These are phyloP conservation scores for Cucurbitaria berberidis DNA, from an alignment of 2,329 filamentous ascomycete species.

Conservation along the genomic window DNA sequence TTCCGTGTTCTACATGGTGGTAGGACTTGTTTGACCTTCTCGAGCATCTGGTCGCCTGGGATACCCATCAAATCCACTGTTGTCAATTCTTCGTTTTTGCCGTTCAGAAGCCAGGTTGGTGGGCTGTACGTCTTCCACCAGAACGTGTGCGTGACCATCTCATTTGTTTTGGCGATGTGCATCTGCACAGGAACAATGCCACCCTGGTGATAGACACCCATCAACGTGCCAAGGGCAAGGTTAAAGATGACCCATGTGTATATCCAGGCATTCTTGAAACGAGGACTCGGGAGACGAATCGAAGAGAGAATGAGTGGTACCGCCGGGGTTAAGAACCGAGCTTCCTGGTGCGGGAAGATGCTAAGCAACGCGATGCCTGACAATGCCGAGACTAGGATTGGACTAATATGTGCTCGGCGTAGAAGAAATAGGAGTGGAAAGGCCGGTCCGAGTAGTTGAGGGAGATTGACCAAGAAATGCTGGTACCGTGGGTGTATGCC, in stretches of 20 bases:
- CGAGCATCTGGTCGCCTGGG: conserved; percentile 65
- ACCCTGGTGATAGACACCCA: conserved; percentile 84
- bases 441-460: conserved; percentile 60
- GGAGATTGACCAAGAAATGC: conserved; percentile 59
- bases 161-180: conserved; percentile 72
- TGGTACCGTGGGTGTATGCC: conserved; percentile 61
- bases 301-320: conserved; percentile 80
- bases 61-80: conserved; percentile 79
- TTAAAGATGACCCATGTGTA: conserved; percentile 74
- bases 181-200: conserved; percentile 78
- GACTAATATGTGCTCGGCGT: conserved; percentile 55
- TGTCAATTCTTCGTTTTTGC: conserved; percentile 72
- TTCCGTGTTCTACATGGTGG: conserved; percentile 50
- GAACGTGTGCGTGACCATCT: conserved; percentile 68
- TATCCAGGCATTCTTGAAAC: conserved; percentile 57
- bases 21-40: conserved; percentile 63
- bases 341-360: conserved; percentile 79
- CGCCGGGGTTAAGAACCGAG: conserved; percentile 76
- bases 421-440: conserved; percentile 58
- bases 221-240: conserved; percentile 68
- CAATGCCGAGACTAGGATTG: conserved; percentile 74
- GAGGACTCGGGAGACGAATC: conserved; percentile 67
- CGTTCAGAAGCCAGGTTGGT: conserved; percentile 79
- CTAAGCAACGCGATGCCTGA: conserved; percentile 75
- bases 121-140: conserved; percentile 91